Percentiles rank a stretch among this genome's conserved stretches.
These are phyloP conservation scores for Paramecium pentaurelia DNA, from an alignment of 73 alveolate genomes.

Conservation along the genomic window DNA sequence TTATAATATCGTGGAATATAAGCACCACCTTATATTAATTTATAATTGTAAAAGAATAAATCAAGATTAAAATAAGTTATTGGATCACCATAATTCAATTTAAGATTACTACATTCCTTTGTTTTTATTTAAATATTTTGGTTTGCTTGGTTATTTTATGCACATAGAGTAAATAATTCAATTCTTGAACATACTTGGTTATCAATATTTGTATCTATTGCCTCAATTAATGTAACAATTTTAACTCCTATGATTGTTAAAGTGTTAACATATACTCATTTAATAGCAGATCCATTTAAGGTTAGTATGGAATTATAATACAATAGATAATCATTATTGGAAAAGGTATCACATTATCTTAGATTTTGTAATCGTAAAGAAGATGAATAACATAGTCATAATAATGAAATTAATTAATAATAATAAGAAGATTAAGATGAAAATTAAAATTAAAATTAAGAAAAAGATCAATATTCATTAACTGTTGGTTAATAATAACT, in stretches of 20 bases:
- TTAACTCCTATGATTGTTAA: background rate
- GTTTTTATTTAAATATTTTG: background rate
- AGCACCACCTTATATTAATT: constrained; percentile 1
- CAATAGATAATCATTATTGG: background rate
- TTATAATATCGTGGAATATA: background rate
- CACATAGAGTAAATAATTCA: background rate
- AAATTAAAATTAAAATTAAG: background rate
- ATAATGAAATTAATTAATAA: background rate
- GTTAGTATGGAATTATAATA: background rate
- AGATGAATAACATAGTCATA: background rate
- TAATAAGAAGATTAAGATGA: background rate
- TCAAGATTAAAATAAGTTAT: background rate
- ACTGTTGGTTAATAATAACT: background rate
- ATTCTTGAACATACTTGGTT: background rate
- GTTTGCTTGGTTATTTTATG: constrained; percentile 37
- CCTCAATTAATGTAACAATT: constrained; percentile 1
- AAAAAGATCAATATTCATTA: background rate
- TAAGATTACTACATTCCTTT: background rate
- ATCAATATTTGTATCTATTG: background rate
- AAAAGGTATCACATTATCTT: background rate
- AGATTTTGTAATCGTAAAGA: background rate
- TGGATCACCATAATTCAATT: background rate
- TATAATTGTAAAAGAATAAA: background rate
- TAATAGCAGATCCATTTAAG: background rate
- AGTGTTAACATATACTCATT: background rate